Conservation (phyloP, 1,139 yeast species). For the Magnusiomyces tetraspermus region DNA sequence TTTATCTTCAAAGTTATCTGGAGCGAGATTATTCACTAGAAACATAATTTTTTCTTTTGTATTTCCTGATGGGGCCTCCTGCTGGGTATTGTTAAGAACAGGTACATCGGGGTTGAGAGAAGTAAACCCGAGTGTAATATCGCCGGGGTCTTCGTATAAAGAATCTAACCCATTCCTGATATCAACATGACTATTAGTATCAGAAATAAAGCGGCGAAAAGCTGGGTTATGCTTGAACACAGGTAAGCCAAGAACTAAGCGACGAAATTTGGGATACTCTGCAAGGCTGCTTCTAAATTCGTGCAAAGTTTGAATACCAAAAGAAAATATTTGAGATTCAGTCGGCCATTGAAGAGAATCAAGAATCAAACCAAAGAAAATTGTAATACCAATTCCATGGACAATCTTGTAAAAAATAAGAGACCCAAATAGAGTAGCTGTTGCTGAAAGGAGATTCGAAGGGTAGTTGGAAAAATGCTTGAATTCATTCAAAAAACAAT, state of each 20-base stretch:
- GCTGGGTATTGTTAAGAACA: constrained; percentile 34
- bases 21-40: constrained; percentile 75
- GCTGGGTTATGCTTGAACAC: constrained; percentile 84
- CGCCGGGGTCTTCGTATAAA: constrained; percentile 23
- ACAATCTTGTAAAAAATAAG: constrained; percentile 74
- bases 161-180: constrained; percentile 23
- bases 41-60: constrained; percentile 69
- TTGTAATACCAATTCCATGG: constrained; percentile 83
- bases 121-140: constrained; percentile 21
- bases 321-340: constrained; percentile 88
- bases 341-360: constrained; percentile 83
- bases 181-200: constrained; percentile 40
- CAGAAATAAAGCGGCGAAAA: constrained; percentile 61
- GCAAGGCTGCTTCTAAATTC: constrained; percentile 78
- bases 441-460: constrained; percentile 84
- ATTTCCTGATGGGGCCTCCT: constrained; percentile 60
- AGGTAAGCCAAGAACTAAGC: constrained; percentile 67
- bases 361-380: constrained; percentile 79
- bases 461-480: constrained; percentile 94
- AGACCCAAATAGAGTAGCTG: constrained; percentile 91
- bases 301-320: constrained; percentile 89
- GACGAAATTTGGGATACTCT: constrained; percentile 85
- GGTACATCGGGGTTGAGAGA: constrained; percentile 33
- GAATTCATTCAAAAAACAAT: constrained; percentile 87
- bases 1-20: constrained; percentile 54